Evolutionary conservation across 73 alveolate genomes (phyloP), one percentile per base, ranked within the genome.

Genomic region (Paramecium sonneborni): DNA sequence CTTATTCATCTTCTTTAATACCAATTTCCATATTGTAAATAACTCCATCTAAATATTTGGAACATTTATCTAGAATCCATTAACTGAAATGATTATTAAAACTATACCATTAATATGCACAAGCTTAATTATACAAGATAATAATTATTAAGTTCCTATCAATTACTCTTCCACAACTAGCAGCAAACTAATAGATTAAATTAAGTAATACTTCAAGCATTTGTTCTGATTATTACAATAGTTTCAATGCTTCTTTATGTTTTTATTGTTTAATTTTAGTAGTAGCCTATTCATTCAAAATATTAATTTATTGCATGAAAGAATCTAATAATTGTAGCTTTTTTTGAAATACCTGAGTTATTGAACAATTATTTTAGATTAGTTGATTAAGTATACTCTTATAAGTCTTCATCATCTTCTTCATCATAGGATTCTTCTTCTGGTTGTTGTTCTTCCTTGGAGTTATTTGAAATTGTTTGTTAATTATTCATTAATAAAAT

Each of bases 21-120:
- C 70, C 87, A 38, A 88, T 69, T 72, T 88, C 94, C 41, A 88
- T 37, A 32, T 88, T 88, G 38, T 88, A 88, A 20, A 88, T 88
- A 0, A 88, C 94, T 23, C 94, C 94, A 88, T 88, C 94, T 15
- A 88, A 21, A 88, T 88, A 88, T 55, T 88, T 88, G 14, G 94
- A 68, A 48, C 94, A 88, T 44, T 88, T 88, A 38, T 88, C 94
- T 44, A 88, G 34, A 8, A 88, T 48, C 94, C 94, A 88, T 44
- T 39, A 30, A 26, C 94, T 88, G 68, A 6, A 24, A 67, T 12
- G 6, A 20, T 10, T 37, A 34, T 9, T 14, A 35, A 21, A 15
- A 70, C 32, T 21, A 23, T 88, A 88, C 94, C 89, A 43, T 20
- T 88, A 43, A 88, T 88, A 88, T 11, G 94, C 94, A 70, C 94